Conservation (phyloP, 2,329 filamentous ascomycete genomes). For the Teratosphaeria viscida region DNA sequence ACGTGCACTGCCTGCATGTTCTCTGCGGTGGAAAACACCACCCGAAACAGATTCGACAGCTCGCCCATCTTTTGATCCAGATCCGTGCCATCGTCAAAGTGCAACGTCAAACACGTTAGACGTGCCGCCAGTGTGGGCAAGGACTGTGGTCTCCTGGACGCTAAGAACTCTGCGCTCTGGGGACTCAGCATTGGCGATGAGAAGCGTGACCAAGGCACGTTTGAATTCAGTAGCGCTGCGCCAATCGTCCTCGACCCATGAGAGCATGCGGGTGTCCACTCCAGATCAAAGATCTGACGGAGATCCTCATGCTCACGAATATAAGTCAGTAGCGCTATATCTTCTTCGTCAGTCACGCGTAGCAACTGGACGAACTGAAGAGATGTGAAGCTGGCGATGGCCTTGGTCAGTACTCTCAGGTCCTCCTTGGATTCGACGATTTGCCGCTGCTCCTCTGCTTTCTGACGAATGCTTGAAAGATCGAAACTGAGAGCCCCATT, state of each 20-base stretch:
- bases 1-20: constrained; percentile 55
- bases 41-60: constrained; percentile 47
- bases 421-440: constrained; percentile 44
- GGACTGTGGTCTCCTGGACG: constrained; percentile 36
- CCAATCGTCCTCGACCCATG: constrained; percentile 51
- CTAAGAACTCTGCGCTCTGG: constrained; percentile 44
- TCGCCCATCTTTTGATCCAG: constrained; percentile 48
- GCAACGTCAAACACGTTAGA: constrained; percentile 53
- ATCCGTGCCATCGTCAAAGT: constrained; percentile 49
- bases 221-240: constrained; percentile 46
- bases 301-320: constrained; percentile 39
- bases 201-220: constrained; percentile 47
- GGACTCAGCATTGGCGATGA: constrained; percentile 54
- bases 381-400: constrained; percentile 47
- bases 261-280: constrained; percentile 53
- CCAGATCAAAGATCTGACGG: constrained; percentile 38
- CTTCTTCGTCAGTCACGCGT: constrained; percentile 49
- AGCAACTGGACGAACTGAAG: constrained; percentile 57
- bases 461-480: constrained; percentile 29
- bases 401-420: constrained; percentile 41
- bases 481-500: constrained; percentile 6
- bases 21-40: constrained; percentile 47
- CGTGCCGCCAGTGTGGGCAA: constrained; percentile 44
- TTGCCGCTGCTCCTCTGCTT: constrained; percentile 40
- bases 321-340: constrained; percentile 44